Base-by-base conservation (phyloP, 2,329 filamentous ascomycete species). In the Monascus ruber region DNA sequence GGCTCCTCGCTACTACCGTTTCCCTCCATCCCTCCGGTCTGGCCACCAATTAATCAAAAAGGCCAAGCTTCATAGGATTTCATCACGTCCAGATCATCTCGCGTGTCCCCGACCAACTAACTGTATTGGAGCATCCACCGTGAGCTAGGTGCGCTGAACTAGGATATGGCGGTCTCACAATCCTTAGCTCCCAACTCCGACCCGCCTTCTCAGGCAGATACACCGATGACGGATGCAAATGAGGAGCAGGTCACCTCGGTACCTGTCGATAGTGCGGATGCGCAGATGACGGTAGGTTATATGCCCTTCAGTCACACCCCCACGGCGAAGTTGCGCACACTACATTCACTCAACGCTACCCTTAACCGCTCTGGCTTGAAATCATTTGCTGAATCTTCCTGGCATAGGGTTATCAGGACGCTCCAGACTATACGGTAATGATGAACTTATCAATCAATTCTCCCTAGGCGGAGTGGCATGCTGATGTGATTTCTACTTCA, bases 391-490 rank as follows among this genome's bases (percentile, higher is more conserved):
- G 31, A 53, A 27, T 27, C 5, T 11, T 24, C 32, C 27, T 26
- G 10, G 31, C 47, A 9, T 25, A 72, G 64, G 68, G 68, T 47
- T 66, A 70, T 42, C 64, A 76, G 53, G 74, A 79, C 41, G 79
- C 75, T 5, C 76, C 76, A 33, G 75, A 79, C 47, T 79, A 79
- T 56, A 79, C 76, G 46, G 69, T 72, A 70, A 48, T 48, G 35
- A 40, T 36, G 33, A n/a, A 38, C 31, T 31, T 9, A 36, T 11
- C 17, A 5, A 1, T n/a, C 10, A 11, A n/a, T 29, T 31, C 10
- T 5, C 27, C 26, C 25, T 6, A 25, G 11, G 7, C 5, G 25
- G 34, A 34, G 2, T 31, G 10, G 34, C 11, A 39, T 38, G 36
- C 31, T 36, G 38, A 36, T 42, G 36, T 33, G 10, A 35, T 31